Conservation (phyloP, 2,329 filamentous ascomycete species). For the Colletotrichum lentis region DNA sequence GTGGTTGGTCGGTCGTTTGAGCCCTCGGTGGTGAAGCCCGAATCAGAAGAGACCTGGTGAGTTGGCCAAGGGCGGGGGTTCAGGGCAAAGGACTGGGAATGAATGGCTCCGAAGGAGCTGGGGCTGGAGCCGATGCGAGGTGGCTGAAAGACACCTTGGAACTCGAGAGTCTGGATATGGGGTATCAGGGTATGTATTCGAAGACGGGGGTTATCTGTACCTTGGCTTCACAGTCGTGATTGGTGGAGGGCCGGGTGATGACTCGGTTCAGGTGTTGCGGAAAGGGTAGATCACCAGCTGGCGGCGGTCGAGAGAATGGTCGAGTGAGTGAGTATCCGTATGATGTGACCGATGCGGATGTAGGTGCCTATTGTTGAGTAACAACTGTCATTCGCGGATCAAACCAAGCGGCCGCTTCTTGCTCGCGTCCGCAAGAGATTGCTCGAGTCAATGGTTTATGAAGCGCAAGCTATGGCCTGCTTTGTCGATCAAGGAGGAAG, state of each 20-base stretch:
- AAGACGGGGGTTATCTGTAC: neutral
- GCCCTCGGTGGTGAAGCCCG: constrained; percentile 32
- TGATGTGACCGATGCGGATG: neutral
- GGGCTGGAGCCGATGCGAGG: constrained; percentile 2
- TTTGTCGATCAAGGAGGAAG: constrained; percentile 25
- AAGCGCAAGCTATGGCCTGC: constrained; percentile 27
- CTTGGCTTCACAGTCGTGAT: constrained; percentile 10
- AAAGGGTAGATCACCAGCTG: neutral
- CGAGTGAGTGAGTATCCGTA: neutral
- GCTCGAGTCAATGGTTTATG: constrained; percentile 3
- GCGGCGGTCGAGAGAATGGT: neutral
- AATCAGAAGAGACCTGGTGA: constrained; percentile 22
- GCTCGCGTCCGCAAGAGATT: neutral
- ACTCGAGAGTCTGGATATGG: constrained; percentile 15
- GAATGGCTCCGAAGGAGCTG: constrained; percentile 2
- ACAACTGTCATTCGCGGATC: neutral
- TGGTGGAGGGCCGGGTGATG: constrained; percentile 29
- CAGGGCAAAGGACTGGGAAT: constrained; percentile 9
- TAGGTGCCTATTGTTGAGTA: neutral
- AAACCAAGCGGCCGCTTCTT: neutral
- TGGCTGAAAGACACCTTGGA: constrained; percentile 7
- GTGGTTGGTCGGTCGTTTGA: constrained; percentile 31
- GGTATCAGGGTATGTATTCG: neutral
- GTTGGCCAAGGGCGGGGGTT: constrained; percentile 25
- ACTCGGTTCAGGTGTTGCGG: constrained; percentile 16